A percentile compares a stretch with the other conserved stretches of the same genome.
Evolutionary conservation across 2,329 filamentous ascomycete species (phyloP).

Genomic region (Malbranchea zuffiana): DNA sequence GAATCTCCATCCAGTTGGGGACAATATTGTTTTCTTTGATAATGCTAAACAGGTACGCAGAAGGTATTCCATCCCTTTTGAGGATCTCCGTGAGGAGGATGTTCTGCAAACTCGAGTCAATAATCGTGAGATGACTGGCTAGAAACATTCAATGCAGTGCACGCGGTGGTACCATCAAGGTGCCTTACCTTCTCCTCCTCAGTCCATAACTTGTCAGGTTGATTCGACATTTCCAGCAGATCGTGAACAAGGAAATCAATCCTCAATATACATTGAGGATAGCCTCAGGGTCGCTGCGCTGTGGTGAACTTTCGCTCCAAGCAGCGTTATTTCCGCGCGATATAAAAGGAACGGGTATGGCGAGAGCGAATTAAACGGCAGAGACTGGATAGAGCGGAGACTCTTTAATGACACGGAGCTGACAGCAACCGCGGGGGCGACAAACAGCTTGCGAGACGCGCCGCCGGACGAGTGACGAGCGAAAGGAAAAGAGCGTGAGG

Average conservation of each 20-base stretch:
- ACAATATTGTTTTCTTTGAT: constrained; percentile 29
- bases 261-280: constrained; percentile 7
- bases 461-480: neutral
- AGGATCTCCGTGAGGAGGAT: constrained; percentile 34
- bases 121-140: neutral
- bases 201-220: constrained; percentile 33
- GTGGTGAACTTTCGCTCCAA: too few species aligned
- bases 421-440: constrained; percentile 1
- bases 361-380: neutral
- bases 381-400: neutral
- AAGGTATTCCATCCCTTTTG: constrained; percentile 30
- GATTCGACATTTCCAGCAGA: constrained; percentile 35
- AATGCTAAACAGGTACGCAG: constrained; percentile 28
- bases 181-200: constrained; percentile 36
- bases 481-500: neutral
- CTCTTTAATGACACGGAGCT: constrained; percentile 2
- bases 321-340: too few species aligned
- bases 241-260: constrained; percentile 8
- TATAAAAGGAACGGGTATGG: neutral
- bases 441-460: neutral
- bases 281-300: constrained; percentile 1
- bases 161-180: neutral
- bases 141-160: constrained; percentile 1
- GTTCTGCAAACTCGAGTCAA: constrained; percentile 21
- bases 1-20: constrained; percentile 33